Conservation (phyloP, 1,284 basidiomycete species). For the Fereydounia khargensis region DNA sequence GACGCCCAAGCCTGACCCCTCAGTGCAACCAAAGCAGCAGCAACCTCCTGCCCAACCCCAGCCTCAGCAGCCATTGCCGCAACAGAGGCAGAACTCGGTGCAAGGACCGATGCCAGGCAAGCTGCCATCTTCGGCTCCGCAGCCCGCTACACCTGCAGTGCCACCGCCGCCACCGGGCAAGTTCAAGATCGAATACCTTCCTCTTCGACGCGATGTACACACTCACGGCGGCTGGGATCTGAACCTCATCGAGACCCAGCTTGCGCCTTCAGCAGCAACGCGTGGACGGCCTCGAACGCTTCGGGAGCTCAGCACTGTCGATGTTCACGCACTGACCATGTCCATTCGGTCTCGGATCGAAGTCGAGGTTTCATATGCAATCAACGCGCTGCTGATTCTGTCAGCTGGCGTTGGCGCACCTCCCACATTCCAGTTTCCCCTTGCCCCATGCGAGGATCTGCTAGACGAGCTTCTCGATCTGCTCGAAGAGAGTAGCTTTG, state of each 20-base stretch:
- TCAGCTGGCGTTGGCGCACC: conserved; percentile 64
- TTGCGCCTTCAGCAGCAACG: conserved; percentile 62
- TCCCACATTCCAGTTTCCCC: conserved; percentile 66
- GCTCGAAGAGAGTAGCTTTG: conserved; percentile 76
- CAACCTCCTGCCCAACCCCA: conserved; percentile 2
- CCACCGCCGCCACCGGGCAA: conserved; percentile 60
- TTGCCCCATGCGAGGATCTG: conserved; percentile 75
- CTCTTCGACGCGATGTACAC: conserved; percentile 73
- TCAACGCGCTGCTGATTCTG: conserved; percentile 84
- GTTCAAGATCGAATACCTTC: conserved; percentile 86
- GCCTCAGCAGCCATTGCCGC: conserved; percentile 15
- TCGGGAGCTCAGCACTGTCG: conserved; percentile 77
- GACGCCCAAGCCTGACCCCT: not conserved
- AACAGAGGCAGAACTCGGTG: conserved; percentile 14
- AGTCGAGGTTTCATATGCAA: conserved; percentile 80
- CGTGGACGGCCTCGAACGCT: conserved; percentile 66
- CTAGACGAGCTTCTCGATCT: conserved; percentile 84
- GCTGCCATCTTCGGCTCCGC: not conserved
- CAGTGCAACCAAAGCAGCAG: not conserved
- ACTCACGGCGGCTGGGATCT: conserved; percentile 82
- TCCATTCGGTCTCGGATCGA: conserved; percentile 81
- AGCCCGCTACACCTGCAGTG: not conserved
- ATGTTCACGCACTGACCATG: conserved; percentile 84
- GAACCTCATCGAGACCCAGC: conserved; percentile 68
- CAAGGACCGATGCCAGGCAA: not conserved